Conservation (phyloP, 2,329 filamentous ascomycete species). For the Cordyceps cicadae region DNA sequence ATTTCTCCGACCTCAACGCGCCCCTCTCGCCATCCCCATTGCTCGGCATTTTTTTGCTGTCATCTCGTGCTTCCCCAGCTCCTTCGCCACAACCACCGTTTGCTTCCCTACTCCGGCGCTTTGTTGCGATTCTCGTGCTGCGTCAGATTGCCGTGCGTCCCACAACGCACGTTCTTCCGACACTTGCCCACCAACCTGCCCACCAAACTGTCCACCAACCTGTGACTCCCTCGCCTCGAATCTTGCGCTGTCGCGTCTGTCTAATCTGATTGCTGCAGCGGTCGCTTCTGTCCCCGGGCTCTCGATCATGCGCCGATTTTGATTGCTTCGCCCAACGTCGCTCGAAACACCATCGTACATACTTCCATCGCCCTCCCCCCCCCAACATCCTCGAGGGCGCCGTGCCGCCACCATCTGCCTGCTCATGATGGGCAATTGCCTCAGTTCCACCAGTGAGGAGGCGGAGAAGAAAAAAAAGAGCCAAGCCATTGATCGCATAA, state of each 20-base stretch:
- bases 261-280: neutral
- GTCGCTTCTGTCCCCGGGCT: neutral
- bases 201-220: neutral
- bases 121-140: neutral
- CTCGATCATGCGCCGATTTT: conserved; percentile 6
- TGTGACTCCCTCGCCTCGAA: neutral
- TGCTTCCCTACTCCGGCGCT: neutral
- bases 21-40: neutral
- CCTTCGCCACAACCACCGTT: neutral
- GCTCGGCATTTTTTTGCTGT: neutral
- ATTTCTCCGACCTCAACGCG: neutral
- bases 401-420: neutral
- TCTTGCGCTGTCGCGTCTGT: neutral
- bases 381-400: neutral
- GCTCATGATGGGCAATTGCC: conserved; percentile 78
- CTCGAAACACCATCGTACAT: neutral
- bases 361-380: neutral
- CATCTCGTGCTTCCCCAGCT: conserved; percentile 6
- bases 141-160: conserved; percentile 1
- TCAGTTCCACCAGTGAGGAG: conserved; percentile 82
- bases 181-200: neutral
- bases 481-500: conserved; percentile 84
- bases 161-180: conserved; percentile 4
- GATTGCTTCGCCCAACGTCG: neutral
- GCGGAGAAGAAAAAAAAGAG: conserved; percentile 92